Evolutionary conservation across 2,329 filamentous ascomycete genomes (phyloP), one percentile per base, ranked within the genome.

Genomic region (Ceratocystis variospora): DNA sequence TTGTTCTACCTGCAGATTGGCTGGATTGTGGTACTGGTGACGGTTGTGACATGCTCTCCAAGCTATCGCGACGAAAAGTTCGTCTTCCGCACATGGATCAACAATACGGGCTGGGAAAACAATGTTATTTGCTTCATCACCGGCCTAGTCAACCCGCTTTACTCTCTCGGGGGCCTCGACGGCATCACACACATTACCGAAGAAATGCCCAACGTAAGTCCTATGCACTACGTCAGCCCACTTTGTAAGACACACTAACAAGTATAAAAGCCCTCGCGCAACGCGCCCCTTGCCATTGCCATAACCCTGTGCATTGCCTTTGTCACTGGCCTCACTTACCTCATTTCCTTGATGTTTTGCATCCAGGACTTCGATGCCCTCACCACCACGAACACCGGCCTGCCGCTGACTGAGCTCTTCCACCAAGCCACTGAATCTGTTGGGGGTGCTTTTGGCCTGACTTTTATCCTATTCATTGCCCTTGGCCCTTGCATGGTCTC

Each of bases 21-120:
- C 57, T 80, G 78, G 73, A 73, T 81, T 48, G 74, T 76, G 5
- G 77, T 79, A 10, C 74, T 81, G 67, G 73, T 82, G 65, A 78
- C 77, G 0, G 79, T 82, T 5, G 76, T 76, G 2, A 77, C 79
- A 3, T 76, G 74, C 55, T 78, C 80, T 0, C 77, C 77, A 0
- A 74, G 73, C 1, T 76, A 81, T 66, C 78, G 78, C 19, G 71
- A 73, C 62, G 72, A 74, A 62, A 73, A 77, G n/a, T 81, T 81
- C 66, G 80, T 82, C 22, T 82, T 82, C 70, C 73, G 71, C 46
- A 80, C 77, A 1, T 82, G 78, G 75, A 77, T 80, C 65, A 81
- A 81, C 70, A 78, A 80, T 61, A 81, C 80, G 0, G 79, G 80
- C 12, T 82, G 80, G 80, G 72, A 77, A 44, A 78, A 76, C 66